Conservation (phyloP, 495 filamentous ascomycete genomes). For the Neurospora discreta region DNA sequence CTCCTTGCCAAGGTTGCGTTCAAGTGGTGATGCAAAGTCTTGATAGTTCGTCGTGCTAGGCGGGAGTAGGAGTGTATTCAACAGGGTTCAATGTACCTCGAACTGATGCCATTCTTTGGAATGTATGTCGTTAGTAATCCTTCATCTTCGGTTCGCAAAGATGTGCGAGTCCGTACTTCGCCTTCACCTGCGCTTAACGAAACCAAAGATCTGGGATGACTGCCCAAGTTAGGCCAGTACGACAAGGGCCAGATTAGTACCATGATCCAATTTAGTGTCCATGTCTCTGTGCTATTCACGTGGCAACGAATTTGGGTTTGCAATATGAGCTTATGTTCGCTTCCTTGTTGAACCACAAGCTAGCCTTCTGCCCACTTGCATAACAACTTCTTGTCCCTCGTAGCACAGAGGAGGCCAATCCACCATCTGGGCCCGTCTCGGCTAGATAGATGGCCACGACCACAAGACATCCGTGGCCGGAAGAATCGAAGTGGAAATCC, state of each 20-base stretch:
- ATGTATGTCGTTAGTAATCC: background rate
- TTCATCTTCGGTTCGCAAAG: background rate
- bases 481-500: background rate
- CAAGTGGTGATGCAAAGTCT: background rate
- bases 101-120: background rate
- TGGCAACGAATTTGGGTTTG: background rate
- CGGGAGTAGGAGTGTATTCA: background rate
- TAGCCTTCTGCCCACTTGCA: background rate
- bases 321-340: background rate
- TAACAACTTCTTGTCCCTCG: background rate
- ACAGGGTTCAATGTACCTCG: background rate
- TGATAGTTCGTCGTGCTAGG: background rate
- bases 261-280: background rate
- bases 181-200: background rate
- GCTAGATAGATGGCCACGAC: background rate
- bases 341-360: background rate
- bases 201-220: background rate
- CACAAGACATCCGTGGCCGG: background rate
- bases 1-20: background rate
- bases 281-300: background rate
- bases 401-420: background rate
- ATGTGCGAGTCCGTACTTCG: background rate
- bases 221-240: background rate
- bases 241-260: background rate
- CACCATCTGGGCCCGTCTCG: background rate